A percentile compares a stretch with the other conserved stretches of the same genome.
These are phyloP conservation scores for Alternaria infectoria DNA, from an alignment of 2,329 filamentous ascomycete species.

Conservation along the genomic window DNA sequence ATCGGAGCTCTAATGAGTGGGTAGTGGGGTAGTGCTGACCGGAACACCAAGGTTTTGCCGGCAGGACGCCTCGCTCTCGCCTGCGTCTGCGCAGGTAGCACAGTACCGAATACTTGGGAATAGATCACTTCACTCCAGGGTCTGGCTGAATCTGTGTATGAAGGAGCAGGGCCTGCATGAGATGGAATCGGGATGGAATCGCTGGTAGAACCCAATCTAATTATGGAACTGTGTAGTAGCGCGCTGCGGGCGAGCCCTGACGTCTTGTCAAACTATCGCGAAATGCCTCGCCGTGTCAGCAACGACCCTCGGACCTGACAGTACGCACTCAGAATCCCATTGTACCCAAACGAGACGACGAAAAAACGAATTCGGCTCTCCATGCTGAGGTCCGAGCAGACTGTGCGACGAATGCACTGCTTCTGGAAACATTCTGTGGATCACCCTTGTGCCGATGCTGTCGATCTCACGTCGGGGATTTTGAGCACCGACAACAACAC, in stretches of 20 bases:
- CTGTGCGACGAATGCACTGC: neutral
- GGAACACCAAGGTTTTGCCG: neutral
- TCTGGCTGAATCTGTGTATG: neutral
- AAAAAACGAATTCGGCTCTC: neutral
- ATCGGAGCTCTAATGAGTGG: neutral
- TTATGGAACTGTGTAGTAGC: neutral
- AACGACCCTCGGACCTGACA: neutral
- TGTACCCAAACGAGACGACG: neutral
- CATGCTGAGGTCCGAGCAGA: neutral
- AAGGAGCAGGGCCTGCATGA: neutral
- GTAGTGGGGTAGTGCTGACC: neutral
- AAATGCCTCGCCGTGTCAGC: neutral
- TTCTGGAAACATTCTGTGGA: neutral
- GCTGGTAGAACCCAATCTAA: neutral
- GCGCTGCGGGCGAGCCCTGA: neutral
- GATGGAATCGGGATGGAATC: neutral
- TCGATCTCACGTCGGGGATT: constrained; percentile 6
- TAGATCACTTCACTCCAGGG: neutral
- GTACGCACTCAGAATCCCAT: neutral
- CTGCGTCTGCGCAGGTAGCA: neutral
- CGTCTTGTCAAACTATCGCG: neutral
- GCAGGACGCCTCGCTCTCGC: neutral
- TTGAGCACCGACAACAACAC: neutral
- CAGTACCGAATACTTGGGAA: neutral
- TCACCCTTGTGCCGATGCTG: neutral